Conservation (phyloP, 345 rosid species). For the Gossypium mustelinum region DNA sequence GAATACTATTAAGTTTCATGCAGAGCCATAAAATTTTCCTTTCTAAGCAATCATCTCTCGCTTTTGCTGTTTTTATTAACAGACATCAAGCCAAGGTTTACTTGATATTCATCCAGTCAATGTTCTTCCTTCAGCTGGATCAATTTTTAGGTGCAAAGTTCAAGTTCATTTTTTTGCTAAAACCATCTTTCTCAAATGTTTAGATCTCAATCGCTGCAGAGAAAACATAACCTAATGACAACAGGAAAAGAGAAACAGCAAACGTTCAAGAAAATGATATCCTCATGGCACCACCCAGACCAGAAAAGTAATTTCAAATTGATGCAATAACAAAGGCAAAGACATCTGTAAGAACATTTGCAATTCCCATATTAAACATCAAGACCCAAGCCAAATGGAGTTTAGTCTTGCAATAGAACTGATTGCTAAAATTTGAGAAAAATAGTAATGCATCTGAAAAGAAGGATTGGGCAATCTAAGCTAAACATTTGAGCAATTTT, state of each 20-base stretch:
- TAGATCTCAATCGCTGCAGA: neutral
- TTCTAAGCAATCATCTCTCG: neutral
- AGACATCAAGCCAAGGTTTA: neutral
- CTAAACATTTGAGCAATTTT: neutral
- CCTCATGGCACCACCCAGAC: neutral
- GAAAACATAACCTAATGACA: neutral
- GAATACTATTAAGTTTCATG: neutral
- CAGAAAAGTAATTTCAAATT: slow-evolving; percentile 5
- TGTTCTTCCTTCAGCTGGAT: neutral
- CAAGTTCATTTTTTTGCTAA: neutral
- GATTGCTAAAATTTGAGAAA: slow-evolving; percentile 1
- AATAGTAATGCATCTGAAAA: neutral
- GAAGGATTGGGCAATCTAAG: neutral
- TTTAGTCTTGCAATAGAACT: neutral
- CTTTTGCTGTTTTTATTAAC: neutral
- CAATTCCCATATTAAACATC: neutral
- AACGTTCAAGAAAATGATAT: neutral
- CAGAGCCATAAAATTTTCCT: neutral
- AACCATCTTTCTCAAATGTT: neutral
- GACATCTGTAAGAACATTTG: neutral
- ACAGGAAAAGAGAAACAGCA: neutral
- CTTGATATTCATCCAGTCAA: neutral
- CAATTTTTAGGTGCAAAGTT: neutral
- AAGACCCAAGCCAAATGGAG: neutral
- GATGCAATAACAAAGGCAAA: neutral